Conservation (phyloP, 345 rosid species). For the Eucalyptus dawsonii region DNA sequence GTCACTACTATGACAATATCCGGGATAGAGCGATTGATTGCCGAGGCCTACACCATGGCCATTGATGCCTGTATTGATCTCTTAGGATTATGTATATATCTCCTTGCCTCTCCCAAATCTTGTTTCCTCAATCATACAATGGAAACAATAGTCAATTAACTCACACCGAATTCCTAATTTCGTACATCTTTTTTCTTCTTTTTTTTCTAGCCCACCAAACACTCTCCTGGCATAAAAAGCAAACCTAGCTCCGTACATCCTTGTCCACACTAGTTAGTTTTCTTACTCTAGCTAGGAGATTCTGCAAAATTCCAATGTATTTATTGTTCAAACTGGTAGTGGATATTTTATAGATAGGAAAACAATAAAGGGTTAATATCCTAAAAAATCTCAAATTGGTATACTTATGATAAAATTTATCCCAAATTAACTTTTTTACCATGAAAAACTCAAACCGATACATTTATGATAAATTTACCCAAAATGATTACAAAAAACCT, state of each 20-base stretch:
- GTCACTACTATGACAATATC: too few species aligned
- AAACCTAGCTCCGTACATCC: not conserved
- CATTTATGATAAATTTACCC: too few species aligned
- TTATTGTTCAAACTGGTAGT: not conserved
- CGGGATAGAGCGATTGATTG: too few species aligned
- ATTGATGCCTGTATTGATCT: too few species aligned
- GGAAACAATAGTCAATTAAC: not conserved
- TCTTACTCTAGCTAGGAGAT: not conserved
- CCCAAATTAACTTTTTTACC: accelerated
- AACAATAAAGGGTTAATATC: too few species aligned
- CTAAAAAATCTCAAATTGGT: accelerated
- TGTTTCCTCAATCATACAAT: not conserved
- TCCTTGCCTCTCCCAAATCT: not conserved
- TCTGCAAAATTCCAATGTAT: not conserved
- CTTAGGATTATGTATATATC: too few species aligned
- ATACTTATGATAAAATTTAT: accelerated
- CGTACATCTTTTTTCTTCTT: too few species aligned
- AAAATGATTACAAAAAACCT: accelerated
- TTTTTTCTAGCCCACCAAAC: not conserved
- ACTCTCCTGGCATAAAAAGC: not conserved
- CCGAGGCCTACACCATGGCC: too few species aligned
- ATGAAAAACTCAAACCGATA: too few species aligned
- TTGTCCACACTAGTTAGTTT: not conserved
- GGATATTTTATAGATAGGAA: accelerated
- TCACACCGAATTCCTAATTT: not conserved